These are phyloP conservation scores for Daldinia bambusicola DNA, from an alignment of 495 filamentous ascomycete species.

Conservation along the genomic window DNA sequence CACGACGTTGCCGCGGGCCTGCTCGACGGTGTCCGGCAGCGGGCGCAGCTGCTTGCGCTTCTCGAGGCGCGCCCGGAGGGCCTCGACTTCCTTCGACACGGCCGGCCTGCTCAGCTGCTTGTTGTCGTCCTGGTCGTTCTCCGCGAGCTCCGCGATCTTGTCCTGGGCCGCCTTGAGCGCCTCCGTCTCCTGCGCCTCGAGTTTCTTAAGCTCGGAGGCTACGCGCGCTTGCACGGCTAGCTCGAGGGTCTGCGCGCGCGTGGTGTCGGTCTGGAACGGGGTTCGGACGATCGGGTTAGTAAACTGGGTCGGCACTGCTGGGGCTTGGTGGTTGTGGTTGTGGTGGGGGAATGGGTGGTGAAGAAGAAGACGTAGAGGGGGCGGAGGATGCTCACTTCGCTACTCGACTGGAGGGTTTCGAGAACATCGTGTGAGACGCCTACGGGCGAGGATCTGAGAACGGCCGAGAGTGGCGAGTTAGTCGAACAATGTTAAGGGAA, in stretches of 20 bases:
- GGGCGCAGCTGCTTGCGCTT: slow-evolving; percentile 75
- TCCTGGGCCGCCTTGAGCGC: slow-evolving; percentile 71
- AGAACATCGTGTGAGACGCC: slow-evolving; percentile 88
- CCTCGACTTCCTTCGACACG: slow-evolving; percentile 74
- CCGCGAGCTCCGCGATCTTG: slow-evolving; percentile 61
- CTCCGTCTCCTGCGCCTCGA: slow-evolving; percentile 66
- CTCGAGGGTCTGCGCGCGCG: slow-evolving; percentile 83
- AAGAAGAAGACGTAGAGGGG: not conserved
- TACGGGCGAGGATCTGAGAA: slow-evolving; percentile 77
- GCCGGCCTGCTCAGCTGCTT: slow-evolving; percentile 43
- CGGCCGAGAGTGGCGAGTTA: slow-evolving; percentile 25
- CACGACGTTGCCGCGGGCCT: slow-evolving; percentile 80
- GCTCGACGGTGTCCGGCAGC: slow-evolving; percentile 69
- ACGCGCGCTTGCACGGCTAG: slow-evolving; percentile 91
- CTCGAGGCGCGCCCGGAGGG: slow-evolving; percentile 77
- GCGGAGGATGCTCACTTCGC: slow-evolving; percentile 70
- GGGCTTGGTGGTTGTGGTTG: not conserved
- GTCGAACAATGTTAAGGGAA: not conserved
- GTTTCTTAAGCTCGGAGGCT: slow-evolving; percentile 79
- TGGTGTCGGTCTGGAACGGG: slow-evolving; percentile 76
- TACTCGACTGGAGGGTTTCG: slow-evolving; percentile 80
- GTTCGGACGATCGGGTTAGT: slow-evolving; percentile 20
- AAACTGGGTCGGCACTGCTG: slow-evolving; percentile 5
- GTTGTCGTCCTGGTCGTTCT: slow-evolving; percentile 13
- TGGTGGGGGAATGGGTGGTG: not conserved